Evolutionary conservation across 768 basidiomycete species (phyloP), one percentile per base, ranked within the genome.

Genomic region (Macrolepiota dolichaula): DNA sequence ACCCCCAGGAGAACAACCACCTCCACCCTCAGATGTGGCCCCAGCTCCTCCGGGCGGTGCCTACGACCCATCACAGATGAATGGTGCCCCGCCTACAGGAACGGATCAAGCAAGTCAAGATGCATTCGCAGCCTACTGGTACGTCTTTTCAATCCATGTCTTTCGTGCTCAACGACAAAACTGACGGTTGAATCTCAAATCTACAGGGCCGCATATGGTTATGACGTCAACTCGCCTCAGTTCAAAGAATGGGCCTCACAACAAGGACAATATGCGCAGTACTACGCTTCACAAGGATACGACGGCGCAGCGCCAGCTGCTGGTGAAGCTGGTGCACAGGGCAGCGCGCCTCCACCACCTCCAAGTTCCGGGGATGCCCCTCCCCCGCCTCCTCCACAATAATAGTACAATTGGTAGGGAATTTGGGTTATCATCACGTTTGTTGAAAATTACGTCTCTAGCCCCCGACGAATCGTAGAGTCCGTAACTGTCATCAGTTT

Each of bases 221-320:
- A 91, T 70, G 89, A 91, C 66, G 85, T 90, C 62, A 91, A 90
- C 67, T 87, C 89, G 4, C 70, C 80, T 1, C 81, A 89, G 65
- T 91, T 90, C 70, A 89, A 89, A 70, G 82, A 87, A 66, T 89
- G 89, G 89, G 81, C 81, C 17, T 82, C 85, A 7, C 80, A 82
- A 62, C 84, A 86, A 67, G 76, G 80, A 62, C 84, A 85, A 66
- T 88, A 89, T 65, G 77, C 76, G 24, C 85, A 87, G 61, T 88
- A 88, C 71, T 88, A 88, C 67, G 77, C 78, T 15, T 70, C 77
- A 36, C 80, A 84, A 55, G 63, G 61, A n/a, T 32, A 51, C 44
- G 12, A 42, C 10, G 46, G 57, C 51, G 52, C 10, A 38, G 53
- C 44, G 12, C 44, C 44, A 29, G 59, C 11, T 60, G 38, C 37